Base-by-base conservation (phyloP, 108 stramenopile species). In the Chaetoceros muelleri region DNA sequence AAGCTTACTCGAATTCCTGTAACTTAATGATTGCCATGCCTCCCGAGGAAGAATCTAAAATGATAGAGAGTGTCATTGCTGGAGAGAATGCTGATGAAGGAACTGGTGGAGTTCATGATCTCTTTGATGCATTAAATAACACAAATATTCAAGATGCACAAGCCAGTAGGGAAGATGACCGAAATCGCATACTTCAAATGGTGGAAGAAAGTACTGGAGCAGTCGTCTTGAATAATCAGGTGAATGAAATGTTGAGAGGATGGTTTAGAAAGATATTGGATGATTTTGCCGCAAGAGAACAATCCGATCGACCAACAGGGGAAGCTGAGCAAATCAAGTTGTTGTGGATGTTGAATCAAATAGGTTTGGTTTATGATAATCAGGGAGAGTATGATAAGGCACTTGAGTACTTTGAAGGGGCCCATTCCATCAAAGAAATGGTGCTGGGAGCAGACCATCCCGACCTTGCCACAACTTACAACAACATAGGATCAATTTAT, bases 351-450 rank as follows among this genome's bases (percentile, higher is more conserved):
- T n/a, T n/a, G n/a, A n/a, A n/a, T n/a, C n/a, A 84, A 45, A 48
- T 58, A 48, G 82, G 82, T 18, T 79, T 80, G 60, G 56, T 71
- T 2, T 70, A 55, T 52, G 76, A 84, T 50, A 70, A 78, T 48
- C 48, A 53, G 25, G 74, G 73, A 19, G 40, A 62, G 17, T 30
- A 53, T 34, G 65, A 72, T 7, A 53, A 72, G 45, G 78, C 82
- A 2, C 22, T 80, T n/a, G 19, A 13, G 10, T 58, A 48, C 20
- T 84, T 78, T 44, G 53, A 72, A 40, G 71, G n/a, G 22, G 66
- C 58, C 58, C 47, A 66, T 18, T 26, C 55, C 2, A 66, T 72
- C 24, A 30, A 65, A 21, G 62, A 62, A 28, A 7, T 8, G 2
- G 1, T 66, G 8, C 63, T 31, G 24, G 71, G 71, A 2, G 60